Percentiles rank a stretch among this genome's conserved stretches.
Conservation (phyloP, 1,284 basidiomycete genomes). For the Quambalaria eucalypti region DNA sequence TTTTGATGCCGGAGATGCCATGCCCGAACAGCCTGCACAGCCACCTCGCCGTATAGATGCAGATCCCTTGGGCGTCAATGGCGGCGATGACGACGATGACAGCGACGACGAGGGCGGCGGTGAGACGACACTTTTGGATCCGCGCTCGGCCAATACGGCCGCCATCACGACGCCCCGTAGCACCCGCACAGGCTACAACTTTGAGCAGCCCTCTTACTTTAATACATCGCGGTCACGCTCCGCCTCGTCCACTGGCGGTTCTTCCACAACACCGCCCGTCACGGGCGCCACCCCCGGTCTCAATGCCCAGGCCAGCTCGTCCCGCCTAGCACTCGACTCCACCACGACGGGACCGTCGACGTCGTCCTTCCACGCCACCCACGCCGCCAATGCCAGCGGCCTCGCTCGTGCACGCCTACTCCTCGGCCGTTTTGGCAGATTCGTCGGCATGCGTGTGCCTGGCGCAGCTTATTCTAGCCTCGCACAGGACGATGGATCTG, state of each 20-base stretch:
- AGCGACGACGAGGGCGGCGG: background rate
- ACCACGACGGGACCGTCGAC: constrained; percentile 14
- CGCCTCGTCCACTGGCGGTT: constrained; percentile 8
- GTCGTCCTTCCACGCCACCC: background rate
- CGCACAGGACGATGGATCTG: constrained; percentile 11
- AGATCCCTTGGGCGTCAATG: background rate
- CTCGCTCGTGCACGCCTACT: constrained; percentile 18
- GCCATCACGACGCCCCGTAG: constrained; percentile 1
- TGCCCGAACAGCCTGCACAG: constrained; percentile 10
- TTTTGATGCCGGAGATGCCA: constrained; percentile 35
- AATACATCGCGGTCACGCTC: constrained; percentile 12
- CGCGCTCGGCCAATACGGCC: background rate
- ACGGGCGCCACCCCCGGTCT: background rate
- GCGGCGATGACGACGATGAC: background rate
- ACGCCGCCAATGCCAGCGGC: background rate
- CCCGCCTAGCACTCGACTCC: constrained; percentile 1
- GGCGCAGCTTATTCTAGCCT: constrained; percentile 34
- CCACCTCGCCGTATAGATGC: constrained; percentile 1
- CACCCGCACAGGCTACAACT: constrained; percentile 20
- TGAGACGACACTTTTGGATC: background rate
- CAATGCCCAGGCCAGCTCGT: background rate
- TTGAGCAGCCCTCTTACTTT: constrained; percentile 35
- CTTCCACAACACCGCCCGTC: no score
- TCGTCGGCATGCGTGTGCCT: constrained; percentile 43
- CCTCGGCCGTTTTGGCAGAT: constrained; percentile 35